Evolutionary conservation across 164 flowering plant species (phyloP), one percentile per base, ranked within the genome.

Genomic region (Protea cynaroides): DNA sequence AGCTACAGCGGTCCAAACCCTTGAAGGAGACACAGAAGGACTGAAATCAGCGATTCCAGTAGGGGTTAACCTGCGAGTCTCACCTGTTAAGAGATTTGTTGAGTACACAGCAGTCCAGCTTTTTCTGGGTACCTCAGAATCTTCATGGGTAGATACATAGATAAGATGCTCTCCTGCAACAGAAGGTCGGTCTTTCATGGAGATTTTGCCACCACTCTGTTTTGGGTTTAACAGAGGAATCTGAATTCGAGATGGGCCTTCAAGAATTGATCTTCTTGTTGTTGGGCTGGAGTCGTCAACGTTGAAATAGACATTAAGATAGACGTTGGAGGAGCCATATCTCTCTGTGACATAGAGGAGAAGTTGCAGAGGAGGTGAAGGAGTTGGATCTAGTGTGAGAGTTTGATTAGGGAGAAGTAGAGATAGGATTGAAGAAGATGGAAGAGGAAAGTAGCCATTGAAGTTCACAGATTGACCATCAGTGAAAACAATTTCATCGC

Each of bases 51-150:
- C 87, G 21, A 82, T 64, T 11, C 90, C 88, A 5, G 19, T 0
- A 1, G 96, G 98, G 8, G 95, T 88, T 66, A 92, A 71, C 66
- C 98, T 64, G 70, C 67, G 75, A 25, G 93, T 88, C 74, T 65
- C 63, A 24, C 89, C 89, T 38, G 82, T 78, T 1, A 10, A 25
- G 58, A 89, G 47, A 25, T 79, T 65, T 56, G 91, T 89, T 57
- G 88, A 86, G 78, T 88, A 89, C 34, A 89, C 89, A 1, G 98
- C 96, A 10, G 91, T 79, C 98, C 93, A 89, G 65, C 98, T 88
- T 73, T 80, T 64, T 66, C 95, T 75, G 4, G 89, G 81, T 66
- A 36, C 65, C 11, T 75, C 78, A 11, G 91, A 18, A 65, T 86
- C 65, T 66, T 89, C 86, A 65, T 88, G 92, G 56, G 96, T 89